A percentile compares a stretch with the other conserved stretches of the same genome.
Evolutionary conservation across 495 filamentous ascomycete genomes (phyloP).

Genomic region (Tuber aestivum): DNA sequence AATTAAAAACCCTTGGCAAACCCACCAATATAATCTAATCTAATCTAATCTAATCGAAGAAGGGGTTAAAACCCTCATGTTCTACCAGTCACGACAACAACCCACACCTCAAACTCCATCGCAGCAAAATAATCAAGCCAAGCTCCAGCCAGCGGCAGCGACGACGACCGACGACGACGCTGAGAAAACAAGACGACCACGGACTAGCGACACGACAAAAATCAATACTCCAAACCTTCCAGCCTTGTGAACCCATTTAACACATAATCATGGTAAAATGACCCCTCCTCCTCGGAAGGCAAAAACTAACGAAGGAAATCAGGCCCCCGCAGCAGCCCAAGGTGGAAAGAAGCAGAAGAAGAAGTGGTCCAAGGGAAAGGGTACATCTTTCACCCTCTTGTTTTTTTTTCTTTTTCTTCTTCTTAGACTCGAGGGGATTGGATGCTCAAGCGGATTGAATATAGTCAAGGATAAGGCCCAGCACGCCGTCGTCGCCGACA

Average conservation of each 20-base stretch:
- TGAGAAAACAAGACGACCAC: not conserved
- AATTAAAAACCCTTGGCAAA: not conserved
- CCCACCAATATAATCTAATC: too few relatives aligned
- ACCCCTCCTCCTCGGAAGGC: not conserved
- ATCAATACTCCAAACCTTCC: not conserved
- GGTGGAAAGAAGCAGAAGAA: conserved; percentile 99
- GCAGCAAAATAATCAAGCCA: not conserved
- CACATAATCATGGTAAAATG: not conserved
- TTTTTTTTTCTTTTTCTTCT: not conserved
- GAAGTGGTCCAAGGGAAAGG: conserved; percentile 99
- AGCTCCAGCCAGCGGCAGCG: not conserved
- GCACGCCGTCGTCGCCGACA: conserved; percentile 69
- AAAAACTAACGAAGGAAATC: conserved; percentile 8
- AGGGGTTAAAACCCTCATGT: not conserved
- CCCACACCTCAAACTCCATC: not conserved
- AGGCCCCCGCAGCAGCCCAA: conserved; percentile 72
- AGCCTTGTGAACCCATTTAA: not conserved
- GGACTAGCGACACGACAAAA: not conserved
- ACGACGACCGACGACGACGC: not conserved
- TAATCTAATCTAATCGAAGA: not conserved
- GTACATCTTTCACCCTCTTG: conserved; percentile 49
- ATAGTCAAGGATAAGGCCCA: conserved; percentile 99
- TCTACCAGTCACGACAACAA: not conserved
- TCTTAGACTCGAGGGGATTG: not conserved
- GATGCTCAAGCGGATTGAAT: conserved; percentile 34